phyloP scores from a whole-genome alignment of 495 filamentous ascomycete species.

The Penicillium roqueforti region DNA sequence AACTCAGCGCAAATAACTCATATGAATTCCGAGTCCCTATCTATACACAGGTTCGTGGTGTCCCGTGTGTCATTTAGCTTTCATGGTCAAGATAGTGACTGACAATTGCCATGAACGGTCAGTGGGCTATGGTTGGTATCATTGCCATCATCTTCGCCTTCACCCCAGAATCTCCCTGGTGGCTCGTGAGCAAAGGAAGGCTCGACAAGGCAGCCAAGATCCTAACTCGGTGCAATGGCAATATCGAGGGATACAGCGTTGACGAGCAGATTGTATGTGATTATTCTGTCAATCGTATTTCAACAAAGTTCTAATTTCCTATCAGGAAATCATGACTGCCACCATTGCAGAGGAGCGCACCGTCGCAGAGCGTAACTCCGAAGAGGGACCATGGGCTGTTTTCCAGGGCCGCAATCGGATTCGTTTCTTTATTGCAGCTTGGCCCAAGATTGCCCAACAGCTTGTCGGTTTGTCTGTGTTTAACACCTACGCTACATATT shows the following conservation, averaged over 20 bases:
- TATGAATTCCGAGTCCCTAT: conserved; percentile 36
- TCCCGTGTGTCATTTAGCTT: background rate
- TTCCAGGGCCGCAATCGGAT: conserved; percentile 39
- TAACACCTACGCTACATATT: conserved; percentile 41
- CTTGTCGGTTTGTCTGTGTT: conserved; percentile 41
- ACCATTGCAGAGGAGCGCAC: conserved; percentile 30
- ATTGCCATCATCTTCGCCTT: conserved; percentile 30
- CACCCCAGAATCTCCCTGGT: conserved; percentile 36
- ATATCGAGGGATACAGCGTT: conserved; percentile 26
- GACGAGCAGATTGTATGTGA: background rate
- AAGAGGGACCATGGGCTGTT: conserved; percentile 28
- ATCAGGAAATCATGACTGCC: conserved; percentile 28
- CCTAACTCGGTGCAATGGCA: conserved; percentile 26
- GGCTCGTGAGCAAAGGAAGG: conserved; percentile 36
- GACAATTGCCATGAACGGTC: background rate
- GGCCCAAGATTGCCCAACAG: conserved; percentile 43
- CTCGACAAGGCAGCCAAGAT: conserved; percentile 30
- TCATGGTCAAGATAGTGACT: background rate
- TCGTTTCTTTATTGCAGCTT: conserved; percentile 38
- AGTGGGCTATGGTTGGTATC: conserved; percentile 35
- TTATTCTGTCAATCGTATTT: background rate
- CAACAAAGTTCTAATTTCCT: background rate
- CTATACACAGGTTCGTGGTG: conserved; percentile 35
- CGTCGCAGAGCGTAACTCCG: conserved; percentile 26
- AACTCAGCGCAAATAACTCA: conserved; percentile 23